Evolutionary conservation across 129 eudicot species (phyloP), one percentile per base, ranked within the genome.

Genomic region (Erigeron canadensis): DNA sequence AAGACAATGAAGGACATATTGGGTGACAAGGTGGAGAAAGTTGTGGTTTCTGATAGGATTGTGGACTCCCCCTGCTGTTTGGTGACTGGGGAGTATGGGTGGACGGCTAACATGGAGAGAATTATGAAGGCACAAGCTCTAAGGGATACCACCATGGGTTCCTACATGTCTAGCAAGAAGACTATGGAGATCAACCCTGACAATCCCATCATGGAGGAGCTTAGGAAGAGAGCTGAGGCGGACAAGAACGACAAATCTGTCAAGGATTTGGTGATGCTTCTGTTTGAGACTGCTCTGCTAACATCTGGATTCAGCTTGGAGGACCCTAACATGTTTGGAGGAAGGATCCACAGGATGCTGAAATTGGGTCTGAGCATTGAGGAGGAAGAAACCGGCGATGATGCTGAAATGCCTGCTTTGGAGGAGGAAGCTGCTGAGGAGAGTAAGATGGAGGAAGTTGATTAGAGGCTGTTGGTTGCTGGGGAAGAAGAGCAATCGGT

Each of bases 361-460:
- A 88, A 91, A 67, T 71, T 88, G 83, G 96, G 97, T 17, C 59
- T 91, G 63, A 88, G 97, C 81, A 88, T 91, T 61, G 96, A 87
- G 0, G 97, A 86, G 75, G 96, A 86, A 1, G 95, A 91, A 61
- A 87, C 69, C 1, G 96, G 67, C 1, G 97, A 86, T 6, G 97
- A 88, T 58, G 89, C 71, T 8, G 93, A 91, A 16, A 88, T 88
- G 93, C 96, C 93, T 38, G 81, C 87, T 22, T 60, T 91, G 72
- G 97, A 91, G 83, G 96, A 88, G 34, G 92, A 78, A 2, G 83
- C 47, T 8, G 83, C 71, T 34, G 96, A 91, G 73, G 97, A 88
- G 80, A 91, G 96, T 87, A 88, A 88, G 85, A 88, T 91, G 97
- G 97, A 91, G 69, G 97, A 91, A 70, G 96, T 91, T 13, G 97